phyloP scores from a whole-genome alignment of 768 basidiomycete genomes.

The Psilocybe sp. region DNA sequence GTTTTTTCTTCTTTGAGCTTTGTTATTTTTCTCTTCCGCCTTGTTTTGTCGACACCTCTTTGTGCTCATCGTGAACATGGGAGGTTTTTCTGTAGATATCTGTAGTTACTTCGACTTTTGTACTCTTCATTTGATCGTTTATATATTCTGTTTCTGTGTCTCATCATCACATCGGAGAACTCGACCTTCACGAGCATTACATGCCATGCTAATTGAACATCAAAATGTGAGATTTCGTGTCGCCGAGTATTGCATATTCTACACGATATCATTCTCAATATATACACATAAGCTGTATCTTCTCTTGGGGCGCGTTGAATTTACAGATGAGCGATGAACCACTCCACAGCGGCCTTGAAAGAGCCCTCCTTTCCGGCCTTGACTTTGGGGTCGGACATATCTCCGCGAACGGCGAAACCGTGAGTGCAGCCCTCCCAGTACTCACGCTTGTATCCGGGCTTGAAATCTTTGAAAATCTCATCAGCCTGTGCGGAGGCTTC shows the following conservation, averaged over 20 bases:
- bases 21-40: not conserved
- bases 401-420: slow-evolving; percentile 54
- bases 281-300: no score
- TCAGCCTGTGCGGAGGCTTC: slow-evolving; percentile 45
- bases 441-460: slow-evolving; percentile 47
- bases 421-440: slow-evolving; percentile 48
- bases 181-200: no score
- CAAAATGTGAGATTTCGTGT: no score
- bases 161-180: not conserved
- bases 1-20: slow-evolving; percentile 1
- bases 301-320: not conserved
- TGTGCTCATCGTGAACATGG: not conserved
- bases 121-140: slow-evolving; percentile 4
- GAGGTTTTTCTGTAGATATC: slow-evolving; percentile 2
- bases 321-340: slow-evolving; percentile 34
- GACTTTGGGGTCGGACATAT: slow-evolving; percentile 44
- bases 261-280: no score
- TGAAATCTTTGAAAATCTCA: slow-evolving; percentile 45
- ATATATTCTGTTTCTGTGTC: slow-evolving; percentile 21
- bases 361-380: slow-evolving; percentile 65
- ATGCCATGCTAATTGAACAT: no score
- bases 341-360: slow-evolving; percentile 56
- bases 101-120: slow-evolving; percentile 3
- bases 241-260: no score
- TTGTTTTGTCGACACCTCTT: not conserved